These are phyloP conservation scores for Lachnum nothofagi DNA, from an alignment of 2,329 filamentous ascomycete genomes.

Conservation along the genomic window DNA sequence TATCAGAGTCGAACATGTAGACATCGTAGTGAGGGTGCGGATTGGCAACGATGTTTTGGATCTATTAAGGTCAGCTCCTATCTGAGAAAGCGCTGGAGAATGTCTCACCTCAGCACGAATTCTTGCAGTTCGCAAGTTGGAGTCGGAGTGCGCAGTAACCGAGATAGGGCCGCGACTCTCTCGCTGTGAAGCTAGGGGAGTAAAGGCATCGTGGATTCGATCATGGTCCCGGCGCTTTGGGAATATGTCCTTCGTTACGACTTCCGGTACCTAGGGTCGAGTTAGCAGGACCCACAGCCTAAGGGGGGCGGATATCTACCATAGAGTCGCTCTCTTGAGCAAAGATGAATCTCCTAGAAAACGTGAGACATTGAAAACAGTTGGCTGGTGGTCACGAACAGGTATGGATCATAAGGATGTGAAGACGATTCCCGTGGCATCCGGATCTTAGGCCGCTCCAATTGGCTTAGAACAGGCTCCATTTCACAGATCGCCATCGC, in stretches of 20 bases:
- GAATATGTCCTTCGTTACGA: conserved; percentile 6
- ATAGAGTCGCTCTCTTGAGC: neutral
- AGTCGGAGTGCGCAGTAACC: conserved; percentile 4
- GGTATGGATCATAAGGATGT: neutral
- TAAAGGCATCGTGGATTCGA: conserved; percentile 5
- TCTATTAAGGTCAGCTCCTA: neutral
- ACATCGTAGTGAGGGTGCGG: conserved; percentile 9
- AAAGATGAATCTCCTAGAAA: conserved; percentile 1
- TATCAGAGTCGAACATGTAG: conserved; percentile 9
- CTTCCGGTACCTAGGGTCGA: neutral
- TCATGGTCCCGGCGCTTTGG: conserved; percentile 6
- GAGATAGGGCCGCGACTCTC: neutral
- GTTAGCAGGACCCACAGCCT: neutral
- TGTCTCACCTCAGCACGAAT: conserved; percentile 9
- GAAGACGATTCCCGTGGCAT: neutral
- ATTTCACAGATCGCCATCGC: conserved; percentile 11
- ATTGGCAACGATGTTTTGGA: conserved; percentile 5
- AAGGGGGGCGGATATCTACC: neutral
- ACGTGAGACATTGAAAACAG: neutral
- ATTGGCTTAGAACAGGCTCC: conserved; percentile 9
- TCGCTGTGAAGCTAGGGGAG: conserved; percentile 2
- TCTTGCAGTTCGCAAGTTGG: conserved; percentile 4
- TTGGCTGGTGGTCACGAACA: neutral
- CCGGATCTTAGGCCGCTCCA: conserved; percentile 5
- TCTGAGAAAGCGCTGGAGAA: neutral